Percentiles rank a stretch among this genome's conserved stretches.
Evolutionary conservation across 2,329 filamentous ascomycete genomes (phyloP).

Genomic region (Fusarium sp.): DNA sequence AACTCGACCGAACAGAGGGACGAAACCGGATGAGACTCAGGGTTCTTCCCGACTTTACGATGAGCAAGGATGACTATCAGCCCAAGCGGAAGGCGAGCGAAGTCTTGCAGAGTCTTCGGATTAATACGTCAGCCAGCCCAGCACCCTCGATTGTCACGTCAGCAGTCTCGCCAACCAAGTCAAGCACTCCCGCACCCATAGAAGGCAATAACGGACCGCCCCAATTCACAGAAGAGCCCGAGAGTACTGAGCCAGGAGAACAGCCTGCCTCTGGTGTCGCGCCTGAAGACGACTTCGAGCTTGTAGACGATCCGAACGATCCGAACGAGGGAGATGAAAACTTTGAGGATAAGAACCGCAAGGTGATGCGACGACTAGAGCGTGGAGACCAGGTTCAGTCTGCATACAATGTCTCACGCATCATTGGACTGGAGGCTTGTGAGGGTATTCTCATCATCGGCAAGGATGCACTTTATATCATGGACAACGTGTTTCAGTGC

Average conservation of each 20-base stretch:
- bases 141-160: slow-evolving; percentile 36
- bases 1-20: slow-evolving; percentile 93
- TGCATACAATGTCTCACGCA: slow-evolving; percentile 94
- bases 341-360: slow-evolving; percentile 97
- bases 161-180: slow-evolving; percentile 29
- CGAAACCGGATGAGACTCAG: slow-evolving; percentile 94
- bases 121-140: slow-evolving; percentile 46
- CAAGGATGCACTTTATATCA: slow-evolving; percentile 90
- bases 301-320: slow-evolving; percentile 92
- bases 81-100: slow-evolving; percentile 78
- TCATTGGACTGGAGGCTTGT: slow-evolving; percentile 91
- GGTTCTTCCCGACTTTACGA: slow-evolving; percentile 80
- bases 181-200: slow-evolving; percentile 34
- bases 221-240: slow-evolving; percentile 41
- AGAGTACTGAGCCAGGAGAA: slow-evolving; percentile 33
- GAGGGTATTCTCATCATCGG: slow-evolving; percentile 95
- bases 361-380: slow-evolving; percentile 94
- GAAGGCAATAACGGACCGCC: slow-evolving; percentile 35
- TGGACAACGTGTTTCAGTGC: slow-evolving; percentile 96
- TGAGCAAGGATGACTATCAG: slow-evolving; percentile 78
- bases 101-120: slow-evolving; percentile 51
- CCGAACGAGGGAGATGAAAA: slow-evolving; percentile 77
- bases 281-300: slow-evolving; percentile 91
- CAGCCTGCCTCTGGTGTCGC: slow-evolving; percentile 41
- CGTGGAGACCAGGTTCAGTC: slow-evolving; percentile 92